Evolutionary conservation across 2,329 filamentous ascomycete genomes (phyloP).

Genomic region (Lachnellula occidentalis): DNA sequence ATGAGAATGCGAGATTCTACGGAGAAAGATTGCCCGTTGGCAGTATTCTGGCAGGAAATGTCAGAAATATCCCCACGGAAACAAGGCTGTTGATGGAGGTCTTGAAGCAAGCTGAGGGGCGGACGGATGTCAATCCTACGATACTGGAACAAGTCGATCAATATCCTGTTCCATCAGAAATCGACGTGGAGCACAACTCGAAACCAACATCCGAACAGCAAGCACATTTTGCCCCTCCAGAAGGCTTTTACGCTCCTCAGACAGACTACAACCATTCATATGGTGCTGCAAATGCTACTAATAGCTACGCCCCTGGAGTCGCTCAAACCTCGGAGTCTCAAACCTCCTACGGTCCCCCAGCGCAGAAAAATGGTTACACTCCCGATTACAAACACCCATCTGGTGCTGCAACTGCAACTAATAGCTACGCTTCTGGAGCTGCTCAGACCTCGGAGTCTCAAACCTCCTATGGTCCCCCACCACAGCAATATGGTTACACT

Average conservation of each 20-base stretch:
- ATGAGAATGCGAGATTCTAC: constrained; percentile 83
- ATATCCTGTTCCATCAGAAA: constrained; percentile 5
- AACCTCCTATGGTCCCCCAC: too few species aligned
- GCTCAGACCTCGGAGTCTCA: too few species aligned
- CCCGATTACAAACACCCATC: not conserved
- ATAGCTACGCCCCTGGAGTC: too few species aligned
- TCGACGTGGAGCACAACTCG: constrained; percentile 4
- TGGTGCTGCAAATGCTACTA: not conserved
- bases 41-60: constrained; percentile 45
- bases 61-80: constrained; percentile 13
- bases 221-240: constrained; percentile 7
- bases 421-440: too few species aligned
- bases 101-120: constrained; percentile 79
- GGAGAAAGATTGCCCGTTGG: constrained; percentile 54
- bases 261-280: not conserved
- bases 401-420: not conserved
- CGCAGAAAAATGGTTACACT: too few species aligned
- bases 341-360: too few species aligned
- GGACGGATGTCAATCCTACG: constrained; percentile 56
- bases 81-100: constrained; percentile 54
- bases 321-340: too few species aligned
- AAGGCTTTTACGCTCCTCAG: constrained; percentile 6
- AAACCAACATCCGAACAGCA: constrained; percentile 10
- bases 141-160: constrained; percentile 31
- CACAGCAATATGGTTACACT: too few species aligned